Conservation (phyloP, 495 filamentous ascomycete genomes). For the Aspergillus sparsus region DNA sequence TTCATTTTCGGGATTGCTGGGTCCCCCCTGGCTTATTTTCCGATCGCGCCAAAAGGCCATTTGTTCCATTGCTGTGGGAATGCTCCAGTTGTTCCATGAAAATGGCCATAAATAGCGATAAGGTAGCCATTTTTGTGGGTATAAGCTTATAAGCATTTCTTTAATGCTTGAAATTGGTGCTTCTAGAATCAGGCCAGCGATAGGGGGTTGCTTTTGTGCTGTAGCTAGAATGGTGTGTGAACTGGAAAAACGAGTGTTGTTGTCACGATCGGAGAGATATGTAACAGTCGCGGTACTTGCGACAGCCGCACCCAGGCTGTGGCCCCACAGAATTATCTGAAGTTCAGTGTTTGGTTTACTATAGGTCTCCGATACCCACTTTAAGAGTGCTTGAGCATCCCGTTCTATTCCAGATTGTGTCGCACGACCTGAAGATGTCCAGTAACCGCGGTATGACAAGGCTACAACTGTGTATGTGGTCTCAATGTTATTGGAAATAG, state of each 20-base stretch:
- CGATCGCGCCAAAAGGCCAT: constrained; percentile 33
- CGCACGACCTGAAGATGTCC: constrained; percentile 71
- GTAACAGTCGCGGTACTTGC: constrained; percentile 56
- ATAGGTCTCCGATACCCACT: constrained; percentile 51
- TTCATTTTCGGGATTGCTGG: too few species aligned
- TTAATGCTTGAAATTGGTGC: constrained; percentile 73
- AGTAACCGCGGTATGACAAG: constrained; percentile 75
- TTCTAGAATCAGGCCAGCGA: constrained; percentile 65
- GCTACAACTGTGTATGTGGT: constrained; percentile 59
- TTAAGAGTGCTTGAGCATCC: constrained; percentile 62
- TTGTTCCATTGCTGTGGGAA: constrained; percentile 32
- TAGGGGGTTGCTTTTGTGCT: constrained; percentile 10
- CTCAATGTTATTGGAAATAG: constrained; percentile 4
- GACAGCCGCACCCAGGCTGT: constrained; percentile 68
- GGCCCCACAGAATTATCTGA: constrained; percentile 73
- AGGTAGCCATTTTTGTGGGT: constrained; percentile 81
- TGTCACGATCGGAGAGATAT: constrained; percentile 27
- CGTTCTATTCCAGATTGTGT: constrained; percentile 65
- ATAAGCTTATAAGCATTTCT: constrained; percentile 72
- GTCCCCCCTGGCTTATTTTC: background rate
- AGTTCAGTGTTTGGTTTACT: constrained; percentile 30
- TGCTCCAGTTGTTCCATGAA: constrained; percentile 58
- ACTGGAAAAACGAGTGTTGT: constrained; percentile 4
- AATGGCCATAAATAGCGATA: constrained; percentile 64
- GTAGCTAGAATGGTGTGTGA: too few species aligned